Conservation (phyloP, 1,284 basidiomycete species). For the Leccinum huronense region DNA sequence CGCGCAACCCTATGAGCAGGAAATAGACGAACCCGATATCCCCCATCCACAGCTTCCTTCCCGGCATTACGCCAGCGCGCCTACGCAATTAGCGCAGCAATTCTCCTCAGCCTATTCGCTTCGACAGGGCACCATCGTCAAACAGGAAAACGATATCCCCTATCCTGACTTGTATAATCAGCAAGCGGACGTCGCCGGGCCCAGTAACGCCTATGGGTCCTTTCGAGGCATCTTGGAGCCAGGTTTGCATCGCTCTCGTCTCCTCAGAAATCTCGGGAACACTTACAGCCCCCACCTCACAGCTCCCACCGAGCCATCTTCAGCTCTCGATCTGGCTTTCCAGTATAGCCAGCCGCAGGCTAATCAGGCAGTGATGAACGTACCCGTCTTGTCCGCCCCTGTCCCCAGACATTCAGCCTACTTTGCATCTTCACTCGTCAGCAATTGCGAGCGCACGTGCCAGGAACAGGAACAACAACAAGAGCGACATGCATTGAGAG, state of each 20-base stretch:
- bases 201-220: constrained; percentile 26
- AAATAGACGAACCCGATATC: constrained; percentile 31
- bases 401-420: constrained; percentile 37
- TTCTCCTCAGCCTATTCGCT: constrained; percentile 30
- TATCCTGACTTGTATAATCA: constrained; percentile 30
- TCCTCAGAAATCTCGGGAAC: constrained; percentile 3
- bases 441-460: constrained; percentile 37
- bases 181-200: constrained; percentile 27
- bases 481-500: constrained; percentile 34
- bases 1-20: constrained; percentile 28
- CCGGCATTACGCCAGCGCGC: constrained; percentile 26
- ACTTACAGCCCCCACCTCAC: constrained; percentile 11
- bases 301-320: constrained; percentile 26
- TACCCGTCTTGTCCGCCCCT: constrained; percentile 32
- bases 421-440: constrained; percentile 32
- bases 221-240: constrained; percentile 29
- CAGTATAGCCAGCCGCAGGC: constrained; percentile 27
- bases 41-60: constrained; percentile 26
- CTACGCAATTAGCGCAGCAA: constrained; percentile 25
- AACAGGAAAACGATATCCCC: constrained; percentile 33
- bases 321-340: constrained; percentile 28
- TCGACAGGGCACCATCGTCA: constrained; percentile 27
- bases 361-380: constrained; percentile 25
- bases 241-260: constrained; percentile 28
- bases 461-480: constrained; percentile 39